Evolutionary conservation across 2,329 filamentous ascomycete species (phyloP).

Genomic region (Penicillium sp.): DNA sequence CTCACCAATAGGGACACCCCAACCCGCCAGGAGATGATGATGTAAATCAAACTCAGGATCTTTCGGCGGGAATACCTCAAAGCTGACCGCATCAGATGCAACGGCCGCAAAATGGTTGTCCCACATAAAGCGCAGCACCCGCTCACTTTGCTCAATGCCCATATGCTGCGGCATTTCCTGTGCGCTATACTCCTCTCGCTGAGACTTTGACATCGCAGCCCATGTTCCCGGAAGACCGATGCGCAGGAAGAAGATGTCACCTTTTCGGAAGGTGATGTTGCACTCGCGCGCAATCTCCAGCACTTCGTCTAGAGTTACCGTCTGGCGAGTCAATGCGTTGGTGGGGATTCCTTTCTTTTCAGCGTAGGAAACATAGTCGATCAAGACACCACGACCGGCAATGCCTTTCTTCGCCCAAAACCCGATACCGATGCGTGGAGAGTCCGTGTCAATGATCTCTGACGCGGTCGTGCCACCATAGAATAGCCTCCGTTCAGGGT

Average conservation of each 20-base stretch:
- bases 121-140: conserved; percentile 58
- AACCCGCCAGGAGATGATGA: conserved; percentile 37
- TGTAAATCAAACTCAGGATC: conserved; percentile 36
- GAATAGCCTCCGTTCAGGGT: conserved; percentile 31
- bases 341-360: conserved; percentile 31
- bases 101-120: conserved; percentile 59
- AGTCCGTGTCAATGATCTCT: conserved; percentile 34
- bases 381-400: conserved; percentile 41
- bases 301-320: conserved; percentile 36
- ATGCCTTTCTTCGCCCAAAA: conserved; percentile 41
- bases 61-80: conserved; percentile 51
- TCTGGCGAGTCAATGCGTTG: conserved; percentile 34
- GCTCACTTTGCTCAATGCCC: conserved; percentile 40
- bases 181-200: conserved; percentile 31
- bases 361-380: conserved; percentile 40
- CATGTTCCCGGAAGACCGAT: conserved; percentile 37
- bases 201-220: conserved; percentile 28
- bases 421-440: conserved; percentile 37
- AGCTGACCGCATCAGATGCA: conserved; percentile 58
- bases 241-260: conserved; percentile 42
- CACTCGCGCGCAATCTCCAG: conserved; percentile 34
- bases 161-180: conserved; percentile 34
- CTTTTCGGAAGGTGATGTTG: conserved; percentile 35
- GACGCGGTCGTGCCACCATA: conserved; percentile 37
- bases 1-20: conserved; percentile 41